A percentile compares a stretch with the other conserved stretches of the same genome.
Conservation (phyloP, 2,329 filamentous ascomycete genomes). For the Blastomyces parvus region DNA sequence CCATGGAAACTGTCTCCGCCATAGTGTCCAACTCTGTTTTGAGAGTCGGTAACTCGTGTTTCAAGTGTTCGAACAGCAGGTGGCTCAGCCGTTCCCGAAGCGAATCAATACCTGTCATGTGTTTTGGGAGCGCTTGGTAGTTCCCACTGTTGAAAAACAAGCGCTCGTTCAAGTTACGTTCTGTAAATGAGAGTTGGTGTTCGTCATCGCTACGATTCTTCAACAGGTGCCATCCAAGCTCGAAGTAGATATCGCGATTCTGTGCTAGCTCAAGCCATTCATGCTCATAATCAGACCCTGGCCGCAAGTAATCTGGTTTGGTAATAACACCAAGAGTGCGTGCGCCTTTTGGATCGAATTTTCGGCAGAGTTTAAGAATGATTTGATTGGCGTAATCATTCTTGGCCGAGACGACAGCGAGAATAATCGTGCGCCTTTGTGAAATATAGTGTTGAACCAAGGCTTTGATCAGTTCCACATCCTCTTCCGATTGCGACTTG, state of each 20-base stretch:
- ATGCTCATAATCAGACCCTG: constrained; percentile 2
- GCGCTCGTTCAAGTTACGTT: constrained; percentile 8
- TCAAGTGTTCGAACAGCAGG: constrained; percentile 1
- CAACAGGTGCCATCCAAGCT: constrained; percentile 11
- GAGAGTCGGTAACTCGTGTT: not conserved
- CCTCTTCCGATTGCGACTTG: constrained; percentile 23
- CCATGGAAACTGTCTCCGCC: not conserved
- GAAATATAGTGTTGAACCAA: constrained; percentile 35
- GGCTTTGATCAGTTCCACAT: constrained; percentile 30
- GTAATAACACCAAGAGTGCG: constrained; percentile 45
- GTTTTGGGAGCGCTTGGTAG: constrained; percentile 5
- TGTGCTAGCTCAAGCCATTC: constrained; percentile 8
- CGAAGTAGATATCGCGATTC: constrained; percentile 10
- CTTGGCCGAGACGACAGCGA: constrained; percentile 37
- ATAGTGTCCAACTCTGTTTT: not conserved
- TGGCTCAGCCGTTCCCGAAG: constrained; percentile 9
- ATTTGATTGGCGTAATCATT: constrained; percentile 40
- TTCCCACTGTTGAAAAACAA: constrained; percentile 7
- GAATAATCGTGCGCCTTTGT: constrained; percentile 33
- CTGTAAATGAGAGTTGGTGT: not conserved
- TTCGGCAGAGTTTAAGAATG: constrained; percentile 35
- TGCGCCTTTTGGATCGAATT: constrained; percentile 28
- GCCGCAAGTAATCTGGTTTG: constrained; percentile 45
- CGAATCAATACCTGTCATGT: constrained; percentile 6
- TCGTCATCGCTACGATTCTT: constrained; percentile 8